Evolutionary conservation across 768 basidiomycete genomes (phyloP).

Genomic region (Obba rivulosa): DNA sequence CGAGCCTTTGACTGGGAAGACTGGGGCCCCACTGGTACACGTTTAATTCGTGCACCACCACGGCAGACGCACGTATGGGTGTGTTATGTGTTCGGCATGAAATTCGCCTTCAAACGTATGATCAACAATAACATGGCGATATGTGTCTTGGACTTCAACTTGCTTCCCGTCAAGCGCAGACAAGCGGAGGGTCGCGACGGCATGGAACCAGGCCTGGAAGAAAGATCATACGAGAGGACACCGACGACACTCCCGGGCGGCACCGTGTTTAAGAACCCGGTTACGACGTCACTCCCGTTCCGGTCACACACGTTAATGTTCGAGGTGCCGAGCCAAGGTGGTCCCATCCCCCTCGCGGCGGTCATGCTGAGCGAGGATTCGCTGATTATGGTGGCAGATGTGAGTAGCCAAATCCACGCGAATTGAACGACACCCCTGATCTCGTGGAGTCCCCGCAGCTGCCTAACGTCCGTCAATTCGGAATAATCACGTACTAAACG

Average conservation of each 20-base stretch:
- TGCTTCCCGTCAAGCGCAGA: conserved; percentile 30
- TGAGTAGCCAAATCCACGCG: conserved; percentile 6
- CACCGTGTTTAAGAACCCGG: conserved; percentile 35
- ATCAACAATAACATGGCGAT: conserved; percentile 17
- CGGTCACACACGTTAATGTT: conserved; percentile 24
- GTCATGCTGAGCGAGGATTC: conserved; percentile 56
- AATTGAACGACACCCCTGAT: not conserved
- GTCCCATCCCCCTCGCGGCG: conserved; percentile 13
- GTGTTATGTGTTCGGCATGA: conserved; percentile 50
- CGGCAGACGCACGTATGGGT: conserved; percentile 42
- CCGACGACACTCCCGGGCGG: conserved; percentile 16
- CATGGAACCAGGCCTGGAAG: conserved; percentile 5
- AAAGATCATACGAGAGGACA: conserved; percentile 1
- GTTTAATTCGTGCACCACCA: conserved; percentile 31
- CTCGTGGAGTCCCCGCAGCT: conserved; percentile 1
- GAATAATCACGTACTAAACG: too few relatives aligned
- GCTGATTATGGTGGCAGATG: conserved; percentile 39
- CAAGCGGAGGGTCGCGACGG: conserved; percentile 2
- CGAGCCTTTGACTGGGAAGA: conserved; percentile 37
- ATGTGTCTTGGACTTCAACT: conserved; percentile 51
- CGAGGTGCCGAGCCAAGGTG: too few relatives aligned
- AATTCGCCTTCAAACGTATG: conserved; percentile 28
- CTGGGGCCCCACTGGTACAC: conserved; percentile 48
- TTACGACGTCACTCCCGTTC: conserved; percentile 44
- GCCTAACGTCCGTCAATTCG: not conserved